These are phyloP conservation scores for Scalesia atractyloides DNA, from an alignment of 129 eudicot genomes.

Conservation along the genomic window DNA sequence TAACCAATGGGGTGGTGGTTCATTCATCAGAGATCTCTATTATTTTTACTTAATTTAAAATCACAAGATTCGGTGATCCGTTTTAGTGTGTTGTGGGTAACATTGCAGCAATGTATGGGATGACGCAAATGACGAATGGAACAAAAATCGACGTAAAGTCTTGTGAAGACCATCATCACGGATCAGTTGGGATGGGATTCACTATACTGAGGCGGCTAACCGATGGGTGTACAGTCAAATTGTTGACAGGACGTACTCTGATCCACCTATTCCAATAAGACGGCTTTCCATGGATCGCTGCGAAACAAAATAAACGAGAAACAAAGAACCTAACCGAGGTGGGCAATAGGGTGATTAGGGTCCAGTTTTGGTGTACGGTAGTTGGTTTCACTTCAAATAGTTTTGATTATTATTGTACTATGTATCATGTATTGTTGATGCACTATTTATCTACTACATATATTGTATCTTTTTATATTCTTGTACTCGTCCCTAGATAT, in stretches of 20 bases:
- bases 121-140: slow-evolving; percentile 44
- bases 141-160: slow-evolving; percentile 47
- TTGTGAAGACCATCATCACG: slow-evolving; percentile 49
- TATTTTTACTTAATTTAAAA: no score
- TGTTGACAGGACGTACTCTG: slow-evolving; percentile 57
- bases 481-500: no score
- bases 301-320: neutral
- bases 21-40: no score
- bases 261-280: slow-evolving; percentile 57
- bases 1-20: no score
- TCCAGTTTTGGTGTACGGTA: neutral
- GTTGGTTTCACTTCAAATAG: neutral
- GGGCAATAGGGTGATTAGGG: neutral
- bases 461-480: no score
- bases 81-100: slow-evolving; percentile 78
- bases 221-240: slow-evolving; percentile 70
- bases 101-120: slow-evolving; percentile 53
- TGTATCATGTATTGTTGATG: no score
- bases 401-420: neutral
- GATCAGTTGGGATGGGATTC: slow-evolving; percentile 75
- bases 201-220: slow-evolving; percentile 81
- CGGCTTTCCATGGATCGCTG: slow-evolving; percentile 46
- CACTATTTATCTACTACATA: no score
- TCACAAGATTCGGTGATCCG: slow-evolving; percentile 77
- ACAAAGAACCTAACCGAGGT: neutral